Conservation (phyloP, 2,329 filamentous ascomycete species). For the Fusarium sp. region DNA sequence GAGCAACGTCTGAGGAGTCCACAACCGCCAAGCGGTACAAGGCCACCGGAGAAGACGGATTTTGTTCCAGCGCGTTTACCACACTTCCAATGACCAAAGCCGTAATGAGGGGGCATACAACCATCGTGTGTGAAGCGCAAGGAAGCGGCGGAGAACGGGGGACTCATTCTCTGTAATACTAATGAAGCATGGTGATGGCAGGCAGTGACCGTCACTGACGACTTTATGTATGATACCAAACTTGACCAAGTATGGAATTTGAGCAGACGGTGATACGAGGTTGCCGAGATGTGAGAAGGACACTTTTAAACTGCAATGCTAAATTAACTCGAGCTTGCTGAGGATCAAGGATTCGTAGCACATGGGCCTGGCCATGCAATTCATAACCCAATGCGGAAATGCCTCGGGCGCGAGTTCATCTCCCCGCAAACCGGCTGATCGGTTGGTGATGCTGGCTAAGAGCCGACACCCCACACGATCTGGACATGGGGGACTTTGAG, state of each 20-base stretch:
- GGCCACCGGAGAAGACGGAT: conserved; percentile 34
- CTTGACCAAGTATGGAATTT: conserved; percentile 23
- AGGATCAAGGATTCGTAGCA: neutral
- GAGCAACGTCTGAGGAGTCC: conserved; percentile 45
- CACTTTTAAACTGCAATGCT: conserved; percentile 8
- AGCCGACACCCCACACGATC: conserved; percentile 24
- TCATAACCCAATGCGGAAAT: conserved; percentile 48
- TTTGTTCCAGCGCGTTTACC: conserved; percentile 70
- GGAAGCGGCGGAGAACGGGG: neutral
- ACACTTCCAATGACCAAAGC: conserved; percentile 56
- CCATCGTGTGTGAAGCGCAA: neutral
- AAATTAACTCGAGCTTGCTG: too few relatives aligned
- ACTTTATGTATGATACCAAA: conserved; percentile 43
- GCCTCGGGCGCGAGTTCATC: conserved; percentile 44
- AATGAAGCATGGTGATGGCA: conserved; percentile 25
- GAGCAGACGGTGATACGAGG: conserved; percentile 14
- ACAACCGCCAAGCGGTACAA: conserved; percentile 5
- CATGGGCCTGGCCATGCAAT: conserved; percentile 38
- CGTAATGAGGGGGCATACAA: neutral
- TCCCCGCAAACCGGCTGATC: conserved; percentile 46
- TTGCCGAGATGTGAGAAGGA: neutral
- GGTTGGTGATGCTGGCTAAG: conserved; percentile 26
- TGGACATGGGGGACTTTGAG: neutral
- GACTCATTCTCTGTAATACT: conserved; percentile 29
- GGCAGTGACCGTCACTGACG: conserved; percentile 15